A percentile compares a stretch with the other conserved stretches of the same genome.
Evolutionary conservation across 352 stramenopile species (phyloP).

Genomic region (Pythium phragmitis): DNA sequence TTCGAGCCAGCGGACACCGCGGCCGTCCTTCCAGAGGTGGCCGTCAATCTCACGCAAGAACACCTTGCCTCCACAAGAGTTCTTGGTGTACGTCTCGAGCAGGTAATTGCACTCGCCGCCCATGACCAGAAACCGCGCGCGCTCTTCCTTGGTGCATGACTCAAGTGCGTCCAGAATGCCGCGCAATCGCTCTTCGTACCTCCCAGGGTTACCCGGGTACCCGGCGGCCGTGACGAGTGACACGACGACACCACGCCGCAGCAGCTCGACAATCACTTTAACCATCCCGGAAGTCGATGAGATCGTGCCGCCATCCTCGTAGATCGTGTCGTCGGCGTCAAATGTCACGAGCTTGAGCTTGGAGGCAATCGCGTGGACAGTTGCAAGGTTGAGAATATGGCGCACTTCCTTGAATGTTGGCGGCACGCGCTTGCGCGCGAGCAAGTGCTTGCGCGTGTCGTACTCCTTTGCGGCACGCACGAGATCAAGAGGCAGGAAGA

Average conservation of each 20-base stretch:
- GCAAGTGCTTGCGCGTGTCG: conserved; percentile 66
- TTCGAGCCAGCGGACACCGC: conserved; percentile 84
- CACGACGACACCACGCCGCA: conserved; percentile 70
- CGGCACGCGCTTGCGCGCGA: conserved; percentile 75
- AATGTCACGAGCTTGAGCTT: conserved; percentile 85
- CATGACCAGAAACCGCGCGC: conserved; percentile 89
- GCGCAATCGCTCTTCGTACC: conserved; percentile 74
- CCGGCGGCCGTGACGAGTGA: conserved; percentile 82
- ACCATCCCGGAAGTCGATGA: conserved; percentile 69
- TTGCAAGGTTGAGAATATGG: conserved; percentile 83
- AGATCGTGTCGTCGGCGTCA: conserved; percentile 87
- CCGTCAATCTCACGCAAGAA: conserved; percentile 68
- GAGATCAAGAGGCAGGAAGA: conserved; percentile 75
- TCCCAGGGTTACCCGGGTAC: conserved; percentile 61
- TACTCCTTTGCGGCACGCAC: conserved; percentile 67
- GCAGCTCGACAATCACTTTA: conserved; percentile 60
- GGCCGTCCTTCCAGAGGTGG: conserved; percentile 75
- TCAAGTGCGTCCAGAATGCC: conserved; percentile 74
- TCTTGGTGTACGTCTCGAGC: conserved; percentile 61
- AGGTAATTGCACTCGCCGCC: conserved; percentile 98
- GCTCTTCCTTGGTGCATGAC: conserved; percentile 49
- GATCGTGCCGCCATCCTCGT: conserved; percentile 80
- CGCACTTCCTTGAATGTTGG: conserved; percentile 86
- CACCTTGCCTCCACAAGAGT: conserved; percentile 35
- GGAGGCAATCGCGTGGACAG: conserved; percentile 62